Base-by-base conservation (phyloP, 257 asterid genomes). In the Echites panduratus region DNA sequence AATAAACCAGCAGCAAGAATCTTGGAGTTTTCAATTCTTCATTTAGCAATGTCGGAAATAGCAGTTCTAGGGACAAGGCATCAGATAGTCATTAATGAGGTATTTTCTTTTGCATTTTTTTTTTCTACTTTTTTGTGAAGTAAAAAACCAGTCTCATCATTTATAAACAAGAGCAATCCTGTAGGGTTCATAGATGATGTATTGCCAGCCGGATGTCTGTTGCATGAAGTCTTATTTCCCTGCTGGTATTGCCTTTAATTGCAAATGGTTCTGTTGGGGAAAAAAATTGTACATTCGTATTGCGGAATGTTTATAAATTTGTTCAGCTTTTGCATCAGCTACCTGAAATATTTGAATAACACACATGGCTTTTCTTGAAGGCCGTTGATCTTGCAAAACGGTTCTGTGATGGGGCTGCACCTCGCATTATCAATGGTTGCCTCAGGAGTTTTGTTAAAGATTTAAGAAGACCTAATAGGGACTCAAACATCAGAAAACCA, bases 331-430 rank as follows among this genome's bases (percentile, higher is more conserved):
- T 64, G 69, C 38, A 64, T 38, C 27, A 19, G 22, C 26, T 64
- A 48, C 17, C 4, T 26, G 20, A 32, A 61, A 61, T 32, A 12
- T 61, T 40, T 61, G 14, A 61, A 61, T 61, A 61, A 52, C 20
- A 22, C 29, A 29, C 68, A 24, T 53, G n/a, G 35, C 70, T 75
- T 53, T 70, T 74, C 38, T 74, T 75, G 78, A 68, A 93, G 98
- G 98, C 97, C 49, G 95, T 94, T 78, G 98, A 91, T 82, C 97
- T 94, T 77, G 97, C 97, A 4, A 94, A 94, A 82, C 85, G 98
- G 63, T 94, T 89, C 88, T 94, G 98, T 76, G 98, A 91, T 68
- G 98, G 98, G 79, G 84, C 95, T 43, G 97, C 97, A 9, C 98
- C 97, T 71, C 98, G 98, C 10, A 52, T 89, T 57, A 77, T 94